phyloP scores from a whole-genome alignment of 1,284 basidiomycete species.

The Agroathelia rolfsii region DNA sequence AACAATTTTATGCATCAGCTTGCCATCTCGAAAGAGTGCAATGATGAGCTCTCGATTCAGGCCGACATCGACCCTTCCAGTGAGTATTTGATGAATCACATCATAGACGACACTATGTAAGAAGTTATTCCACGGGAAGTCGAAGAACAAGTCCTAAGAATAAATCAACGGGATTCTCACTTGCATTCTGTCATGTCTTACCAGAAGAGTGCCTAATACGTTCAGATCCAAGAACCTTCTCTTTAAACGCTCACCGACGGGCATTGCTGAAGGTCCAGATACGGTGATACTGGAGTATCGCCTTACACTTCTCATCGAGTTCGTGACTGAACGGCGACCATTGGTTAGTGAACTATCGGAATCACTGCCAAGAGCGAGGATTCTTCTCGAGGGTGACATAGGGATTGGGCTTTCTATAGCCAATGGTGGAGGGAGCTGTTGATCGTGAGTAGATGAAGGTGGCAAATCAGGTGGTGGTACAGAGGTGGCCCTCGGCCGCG shows the following conservation, averaged over 20 bases:
- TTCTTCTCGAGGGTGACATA: no score
- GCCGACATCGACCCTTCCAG: conserved; percentile 69
- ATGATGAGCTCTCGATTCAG: conserved; percentile 76
- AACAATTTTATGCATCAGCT: conserved; percentile 73
- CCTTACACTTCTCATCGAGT: conserved; percentile 44
- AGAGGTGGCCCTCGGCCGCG: conserved; percentile 20
- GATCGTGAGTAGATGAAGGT: conserved; percentile 5
- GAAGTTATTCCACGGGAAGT: conserved; percentile 97
- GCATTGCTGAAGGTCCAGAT: conserved; percentile 27
- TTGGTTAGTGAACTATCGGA: no score
- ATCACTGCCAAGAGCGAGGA: no score
- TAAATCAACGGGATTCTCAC: conserved; percentile 2
- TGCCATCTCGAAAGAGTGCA: conserved; percentile 72
- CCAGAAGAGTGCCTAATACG: conserved; percentile 67
- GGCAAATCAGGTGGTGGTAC: conserved; percentile 14
- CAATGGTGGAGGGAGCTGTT: no score
- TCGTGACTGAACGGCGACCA: no score
- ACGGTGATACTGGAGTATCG: conserved; percentile 32
- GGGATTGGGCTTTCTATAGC: no score
- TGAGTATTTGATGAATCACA: conserved; percentile 91
- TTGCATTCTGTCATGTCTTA: conserved; percentile 27
- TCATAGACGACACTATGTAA: conserved; percentile 97
- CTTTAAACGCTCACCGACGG: conserved; percentile 74
- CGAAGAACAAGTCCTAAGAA: conserved; percentile 82
- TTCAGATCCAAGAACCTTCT: conserved; percentile 61